Percentiles rank a stretch among this genome's conserved stretches.
Conservation (phyloP, 257 asterid species). For the Lycium ferocissimum region DNA sequence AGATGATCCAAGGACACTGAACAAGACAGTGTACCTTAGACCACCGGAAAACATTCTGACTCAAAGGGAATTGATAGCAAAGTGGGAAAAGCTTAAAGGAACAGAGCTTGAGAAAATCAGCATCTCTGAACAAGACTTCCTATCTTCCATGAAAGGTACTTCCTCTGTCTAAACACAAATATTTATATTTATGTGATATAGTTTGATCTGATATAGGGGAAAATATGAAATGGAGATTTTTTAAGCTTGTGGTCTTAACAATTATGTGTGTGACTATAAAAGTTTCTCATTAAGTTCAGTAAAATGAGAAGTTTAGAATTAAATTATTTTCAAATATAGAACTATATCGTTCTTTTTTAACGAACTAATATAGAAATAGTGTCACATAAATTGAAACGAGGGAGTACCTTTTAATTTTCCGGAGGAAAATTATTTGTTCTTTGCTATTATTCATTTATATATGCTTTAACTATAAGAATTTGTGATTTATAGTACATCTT, state of each 20-base stretch:
- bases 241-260: background rate
- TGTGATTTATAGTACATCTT: too few relatives aligned
- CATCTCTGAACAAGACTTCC: constrained; percentile 61
- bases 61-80: constrained; percentile 60
- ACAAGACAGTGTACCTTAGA: constrained; percentile 79
- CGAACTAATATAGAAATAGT: too few relatives aligned
- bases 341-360: background rate
- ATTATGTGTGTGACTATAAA: background rate
- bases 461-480: background rate
- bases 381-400: too few relatives aligned
- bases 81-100: constrained; percentile 71
- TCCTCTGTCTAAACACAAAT: background rate
- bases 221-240: background rate
- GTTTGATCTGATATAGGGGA: background rate
- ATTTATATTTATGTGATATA: background rate
- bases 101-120: constrained; percentile 53
- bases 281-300: too few relatives aligned
- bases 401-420: background rate
- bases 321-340: background rate
- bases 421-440: too few relatives aligned
- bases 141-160: constrained; percentile 63
- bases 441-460: background rate
- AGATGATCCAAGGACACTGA: constrained; percentile 73
- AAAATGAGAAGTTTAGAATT: background rate
- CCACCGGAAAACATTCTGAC: constrained; percentile 66